phyloP scores from a whole-genome alignment of 768 basidiomycete genomes.

The Kwoniella europaea region DNA sequence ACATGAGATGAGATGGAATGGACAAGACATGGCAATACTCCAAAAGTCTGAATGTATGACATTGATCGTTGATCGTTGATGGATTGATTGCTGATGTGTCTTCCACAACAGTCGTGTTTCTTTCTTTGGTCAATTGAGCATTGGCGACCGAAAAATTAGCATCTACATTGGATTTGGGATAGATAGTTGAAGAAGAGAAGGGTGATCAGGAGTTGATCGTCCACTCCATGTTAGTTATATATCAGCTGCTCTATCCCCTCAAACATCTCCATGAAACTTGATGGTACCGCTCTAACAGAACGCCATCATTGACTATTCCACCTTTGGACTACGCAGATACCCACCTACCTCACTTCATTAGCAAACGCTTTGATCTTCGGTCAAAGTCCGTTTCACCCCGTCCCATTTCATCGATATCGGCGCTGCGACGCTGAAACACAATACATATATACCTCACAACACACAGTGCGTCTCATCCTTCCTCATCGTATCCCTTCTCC shows the following conservation, averaged over 20 bases:
- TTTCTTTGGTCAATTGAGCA: too few relatives aligned
- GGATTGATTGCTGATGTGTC: too few relatives aligned
- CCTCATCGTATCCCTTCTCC: neutral
- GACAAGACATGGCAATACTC: too few relatives aligned
- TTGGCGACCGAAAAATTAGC: too few relatives aligned
- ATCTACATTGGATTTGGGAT: too few relatives aligned
- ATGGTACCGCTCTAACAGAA: neutral
- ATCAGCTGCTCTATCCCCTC: neutral
- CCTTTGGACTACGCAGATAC: neutral
- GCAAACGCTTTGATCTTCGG: neutral
- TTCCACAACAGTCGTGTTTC: too few relatives aligned
- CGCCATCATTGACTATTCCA: neutral
- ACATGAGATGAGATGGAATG: too few relatives aligned
- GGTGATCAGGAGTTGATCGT: too few relatives aligned
- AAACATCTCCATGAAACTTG: neutral
- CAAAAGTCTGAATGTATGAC: too few relatives aligned
- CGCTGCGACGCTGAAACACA: neutral
- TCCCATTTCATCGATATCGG: neutral
- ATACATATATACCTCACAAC: neutral
- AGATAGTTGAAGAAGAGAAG: too few relatives aligned
- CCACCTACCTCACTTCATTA: neutral
- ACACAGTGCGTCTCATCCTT: neutral
- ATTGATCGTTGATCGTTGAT: too few relatives aligned
- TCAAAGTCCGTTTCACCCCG: neutral
- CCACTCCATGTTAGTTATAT: neutral